Evolutionary conservation across 179 eudicot genomes (phyloP).

Genomic region (Heliamphora pulchella): DNA sequence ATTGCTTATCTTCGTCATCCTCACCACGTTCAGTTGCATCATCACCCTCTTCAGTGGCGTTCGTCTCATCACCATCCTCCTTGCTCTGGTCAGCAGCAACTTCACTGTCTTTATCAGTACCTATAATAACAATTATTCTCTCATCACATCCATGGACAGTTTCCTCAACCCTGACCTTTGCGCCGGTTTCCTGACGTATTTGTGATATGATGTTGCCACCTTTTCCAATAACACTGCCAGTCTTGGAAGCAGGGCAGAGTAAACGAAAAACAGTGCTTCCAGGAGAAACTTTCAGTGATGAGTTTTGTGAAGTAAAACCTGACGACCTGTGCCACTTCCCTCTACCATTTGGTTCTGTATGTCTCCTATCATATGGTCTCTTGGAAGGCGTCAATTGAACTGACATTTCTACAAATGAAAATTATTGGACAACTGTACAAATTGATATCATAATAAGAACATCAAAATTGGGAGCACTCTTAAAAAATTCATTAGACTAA

Average conservation of each 20-base stretch:
- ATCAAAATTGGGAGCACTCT: not conserved
- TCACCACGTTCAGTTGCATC: constrained; percentile 28
- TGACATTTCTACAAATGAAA: constrained; percentile 41
- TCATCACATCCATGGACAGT: constrained; percentile 65
- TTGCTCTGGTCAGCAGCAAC: constrained; percentile 32
- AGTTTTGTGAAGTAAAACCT: constrained; percentile 29
- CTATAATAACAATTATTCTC: constrained; percentile 51
- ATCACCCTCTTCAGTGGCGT: constrained; percentile 33
- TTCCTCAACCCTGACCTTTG: constrained; percentile 64
- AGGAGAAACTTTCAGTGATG: constrained; percentile 30
- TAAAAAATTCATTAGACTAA: not conserved
- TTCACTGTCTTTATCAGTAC: constrained; percentile 49
- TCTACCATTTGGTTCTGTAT: constrained; percentile 45
- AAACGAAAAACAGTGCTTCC: constrained; percentile 50
- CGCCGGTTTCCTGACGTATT: constrained; percentile 70
- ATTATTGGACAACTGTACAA: not conserved
- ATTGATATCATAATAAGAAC: not conserved
- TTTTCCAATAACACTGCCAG: constrained; percentile 54
- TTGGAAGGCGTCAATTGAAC: constrained; percentile 65
- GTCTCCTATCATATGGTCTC: constrained; percentile 44
- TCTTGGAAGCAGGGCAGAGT: constrained; percentile 56
- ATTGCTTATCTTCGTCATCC: constrained; percentile 32
- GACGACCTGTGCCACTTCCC: constrained; percentile 53
- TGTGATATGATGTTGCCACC: constrained; percentile 48
- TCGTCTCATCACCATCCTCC: constrained; percentile 30